A percentile compares a stretch with the other conserved stretches of the same genome.
phyloP scores from a whole-genome alignment of 192 early-diverging fungal species.

The Obelidium mucronatum region DNA sequence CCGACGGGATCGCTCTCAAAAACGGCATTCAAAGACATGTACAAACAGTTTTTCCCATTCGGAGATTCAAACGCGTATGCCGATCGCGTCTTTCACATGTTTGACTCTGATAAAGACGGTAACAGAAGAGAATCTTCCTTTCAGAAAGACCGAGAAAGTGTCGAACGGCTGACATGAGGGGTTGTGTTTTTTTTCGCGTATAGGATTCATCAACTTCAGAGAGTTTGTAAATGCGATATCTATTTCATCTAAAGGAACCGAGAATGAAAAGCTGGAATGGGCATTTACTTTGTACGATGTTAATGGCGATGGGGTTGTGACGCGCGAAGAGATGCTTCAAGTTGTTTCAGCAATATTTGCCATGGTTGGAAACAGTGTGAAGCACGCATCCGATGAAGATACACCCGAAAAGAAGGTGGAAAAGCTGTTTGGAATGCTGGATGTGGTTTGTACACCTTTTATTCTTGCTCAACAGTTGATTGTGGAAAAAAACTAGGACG shows the following conservation, averaged over 20 bases:
- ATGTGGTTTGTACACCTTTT: conserved; percentile 67
- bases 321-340: conserved; percentile 85
- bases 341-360: conserved; percentile 96
- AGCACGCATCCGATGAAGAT: conserved; percentile 89
- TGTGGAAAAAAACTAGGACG: conserved; percentile 56
- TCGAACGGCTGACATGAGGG: too few species aligned
- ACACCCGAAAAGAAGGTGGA: conserved; percentile 89
- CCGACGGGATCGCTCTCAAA: conserved; percentile 85
- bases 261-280: conserved; percentile 87
- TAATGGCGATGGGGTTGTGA: conserved; percentile 86
- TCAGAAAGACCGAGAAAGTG: too few species aligned
- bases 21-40: conserved; percentile 89
- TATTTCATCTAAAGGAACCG: conserved; percentile 79
- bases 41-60: conserved; percentile 98
- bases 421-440: conserved; percentile 90
- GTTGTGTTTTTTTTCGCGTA: too few species aligned
- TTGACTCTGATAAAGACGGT: conserved; percentile 86
- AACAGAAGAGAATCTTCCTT: too few species aligned
- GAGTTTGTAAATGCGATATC: conserved; percentile 91
- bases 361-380: conserved; percentile 92
- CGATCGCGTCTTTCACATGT: conserved; percentile 89
- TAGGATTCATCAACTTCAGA: conserved; percentile 85
- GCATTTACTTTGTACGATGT: conserved; percentile 93
- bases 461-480: background rate
- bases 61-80: conserved; percentile 91